Evolutionary conservation across 2,329 filamentous ascomycete species (phyloP), one percentile per base, ranked within the genome.

Genomic region (Pyrenophora graminea): DNA sequence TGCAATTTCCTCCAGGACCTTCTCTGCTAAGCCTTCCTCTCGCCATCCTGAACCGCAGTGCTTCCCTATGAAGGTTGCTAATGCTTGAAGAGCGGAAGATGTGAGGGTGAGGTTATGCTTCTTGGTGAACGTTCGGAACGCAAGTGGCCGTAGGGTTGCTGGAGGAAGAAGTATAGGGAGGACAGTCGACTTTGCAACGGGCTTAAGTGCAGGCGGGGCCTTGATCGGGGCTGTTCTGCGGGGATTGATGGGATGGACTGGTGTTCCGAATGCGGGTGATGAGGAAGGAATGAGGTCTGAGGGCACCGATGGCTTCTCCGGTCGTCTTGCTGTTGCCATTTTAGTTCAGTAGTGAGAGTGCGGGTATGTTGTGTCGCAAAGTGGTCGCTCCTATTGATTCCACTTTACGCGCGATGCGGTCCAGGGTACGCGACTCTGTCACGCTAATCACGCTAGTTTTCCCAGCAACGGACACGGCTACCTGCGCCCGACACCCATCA

Each of bases 31-130:
- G 0, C 95, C 93, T 71, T 96, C 91, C 76, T 97, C 92, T 64
- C 93, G 85, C 94, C 94, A 99, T 86, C 87, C 91, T 50, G 92
- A 92, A 30, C 94, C 94, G 72, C 94, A 99, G 73, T 96, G 89
- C 62, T 90, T 87, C 9, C 94, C 95, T 45, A 99, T 88, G 72
- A 99, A 99, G 1, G 84, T 82, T 17, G 94, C 92, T 27, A 99
- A 81, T 39, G 89, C 85, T 71, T 93, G 87, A 4, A 99, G 79
- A 0, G 94, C 91, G 0, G 91, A 85, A 0, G 93, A 94, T 6
- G 90, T 92, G 45, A 99, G 84, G 0, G 92, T 97, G 48, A 99
- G 80, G 63, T 93, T 95, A 76, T 99, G 91, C 69, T 97, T 99
- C 74, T 97, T 97, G 2, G 94, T 99, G 61, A 99, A 96, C 0